Evolutionary conservation across 2,329 filamentous ascomycete species (phyloP), one percentile per base, ranked within the genome.

Genomic region (Colletotrichum sp.): DNA sequence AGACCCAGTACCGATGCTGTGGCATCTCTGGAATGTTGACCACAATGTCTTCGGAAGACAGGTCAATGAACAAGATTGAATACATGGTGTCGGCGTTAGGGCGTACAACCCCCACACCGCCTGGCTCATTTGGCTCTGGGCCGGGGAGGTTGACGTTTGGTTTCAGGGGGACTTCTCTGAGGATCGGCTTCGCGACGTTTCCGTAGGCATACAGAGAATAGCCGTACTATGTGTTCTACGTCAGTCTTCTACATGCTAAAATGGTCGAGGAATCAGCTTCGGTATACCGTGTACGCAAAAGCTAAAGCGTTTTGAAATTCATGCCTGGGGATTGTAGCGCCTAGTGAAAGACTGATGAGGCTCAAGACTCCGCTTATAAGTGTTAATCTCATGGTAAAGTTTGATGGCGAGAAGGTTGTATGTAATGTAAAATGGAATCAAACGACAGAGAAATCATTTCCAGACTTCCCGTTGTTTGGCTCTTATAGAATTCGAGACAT

Each of bases 381-480:
- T 52, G 10, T 8, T 21, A 13, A 21, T 21, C 44, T 52, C 44
- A 21, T 52, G 44, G n/a, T 2, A 21, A 21, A 0, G 12, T 21
- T 13, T 52, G 44, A 10, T 21, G 44, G 10, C n/a, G n/a, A 49
- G 18, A 21, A 21, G 16, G 4, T 13, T 13, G 5, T 2, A 12
- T 1, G 10, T 49, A 7, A 13, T n/a, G 18, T 49, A 9, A 49
- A 2, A 0, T 49, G 39, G 18, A n/a, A 4, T 0, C 18, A 10
- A n/a, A n/a, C 0, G 18, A 49, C 18, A n/a, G 39, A 49, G 9
- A 13, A 49, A 7, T 0, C 0, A 4, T 21, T 21, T 21, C 6
- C n/a, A 10, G n/a, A 21, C 8, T 21, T 13, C 10, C 10, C 0
- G 2, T 8, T 8, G 6, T 0, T 13, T 0, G 6, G 3, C 8